A percentile compares a stretch with the other conserved stretches of the same genome.
These are phyloP conservation scores for Gardenia jasminoides DNA, from an alignment of 257 asterid species.

Conservation along the genomic window DNA sequence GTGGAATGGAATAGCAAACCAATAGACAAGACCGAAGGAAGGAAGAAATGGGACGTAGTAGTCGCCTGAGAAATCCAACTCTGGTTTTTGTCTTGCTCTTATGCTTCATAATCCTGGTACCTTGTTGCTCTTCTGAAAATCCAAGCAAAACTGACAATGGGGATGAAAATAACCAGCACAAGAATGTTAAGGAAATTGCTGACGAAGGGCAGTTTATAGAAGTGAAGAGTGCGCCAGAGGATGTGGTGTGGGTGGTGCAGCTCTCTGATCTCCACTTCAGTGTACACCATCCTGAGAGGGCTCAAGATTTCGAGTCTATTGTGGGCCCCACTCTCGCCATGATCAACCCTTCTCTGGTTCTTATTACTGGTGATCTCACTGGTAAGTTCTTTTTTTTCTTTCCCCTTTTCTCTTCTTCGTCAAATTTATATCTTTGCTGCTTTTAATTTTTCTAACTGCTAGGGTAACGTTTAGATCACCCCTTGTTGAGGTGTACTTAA, in stretches of 20 bases:
- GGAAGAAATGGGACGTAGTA: constrained; percentile 25
- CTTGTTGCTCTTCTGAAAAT: constrained; percentile 11
- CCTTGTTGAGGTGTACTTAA: no score
- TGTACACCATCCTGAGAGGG: constrained; percentile 83
- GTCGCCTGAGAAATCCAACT: constrained; percentile 1
- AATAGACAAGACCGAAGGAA: neutral
- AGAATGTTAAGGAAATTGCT: neutral
- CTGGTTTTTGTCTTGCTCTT: constrained; percentile 31
- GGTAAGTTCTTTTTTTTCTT: constrained; percentile 37
- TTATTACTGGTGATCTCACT: constrained; percentile 96
- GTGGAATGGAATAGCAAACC: no score
- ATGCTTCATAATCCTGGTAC: constrained; percentile 28
- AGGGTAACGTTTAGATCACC: neutral
- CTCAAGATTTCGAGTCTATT: constrained; percentile 53
- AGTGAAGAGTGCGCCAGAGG: constrained; percentile 57
- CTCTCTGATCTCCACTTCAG: constrained; percentile 98
- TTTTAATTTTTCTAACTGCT: neutral
- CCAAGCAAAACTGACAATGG: constrained; percentile 8
- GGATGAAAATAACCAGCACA: neutral
- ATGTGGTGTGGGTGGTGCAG: constrained; percentile 95
- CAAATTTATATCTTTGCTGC: neutral
- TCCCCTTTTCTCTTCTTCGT: neutral
- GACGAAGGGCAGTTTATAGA: constrained; percentile 39
- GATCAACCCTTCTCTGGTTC: constrained; percentile 85
- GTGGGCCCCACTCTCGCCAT: constrained; percentile 73